Evolutionary conservation across 345 rosid species (phyloP).

Genomic region (Schrenkiella parvula): DNA sequence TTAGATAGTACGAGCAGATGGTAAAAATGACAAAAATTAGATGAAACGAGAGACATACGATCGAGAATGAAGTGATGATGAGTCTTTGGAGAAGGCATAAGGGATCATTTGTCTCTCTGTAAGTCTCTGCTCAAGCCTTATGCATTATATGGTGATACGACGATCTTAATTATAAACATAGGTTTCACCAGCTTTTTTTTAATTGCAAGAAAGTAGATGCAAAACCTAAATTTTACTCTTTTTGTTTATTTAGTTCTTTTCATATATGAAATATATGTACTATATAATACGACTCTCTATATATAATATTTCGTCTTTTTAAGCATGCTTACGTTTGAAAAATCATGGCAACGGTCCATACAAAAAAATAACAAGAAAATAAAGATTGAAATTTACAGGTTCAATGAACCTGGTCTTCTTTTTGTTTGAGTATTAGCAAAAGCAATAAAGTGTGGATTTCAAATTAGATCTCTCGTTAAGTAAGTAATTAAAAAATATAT

Average conservation of each 20-base stretch:
- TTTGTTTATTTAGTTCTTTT: background rate
- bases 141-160: background rate
- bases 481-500: background rate
- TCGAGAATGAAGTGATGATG: slow-evolving; percentile 3
- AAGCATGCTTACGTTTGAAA: slow-evolving; percentile 22
- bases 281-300: background rate
- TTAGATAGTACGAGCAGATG: background rate
- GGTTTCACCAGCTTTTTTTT: slow-evolving; percentile 4
- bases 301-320: background rate
- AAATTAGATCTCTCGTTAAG: background rate
- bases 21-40: background rate
- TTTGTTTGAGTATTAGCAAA: background rate
- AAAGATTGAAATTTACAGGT: background rate
- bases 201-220: slow-evolving; percentile 24
- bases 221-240: slow-evolving; percentile 10
- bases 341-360: slow-evolving; percentile 5
- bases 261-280: background rate
- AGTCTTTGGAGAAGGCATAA: slow-evolving; percentile 4
- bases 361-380: background rate
- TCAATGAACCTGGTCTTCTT: slow-evolving; percentile 28
- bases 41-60: slow-evolving; percentile 15
- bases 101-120: background rate
- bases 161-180: background rate
- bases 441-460: background rate
- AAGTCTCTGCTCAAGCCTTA: background rate